Evolutionary conservation across 768 basidiomycete genomes (phyloP).

Genomic region (Tylopilus sp.): DNA sequence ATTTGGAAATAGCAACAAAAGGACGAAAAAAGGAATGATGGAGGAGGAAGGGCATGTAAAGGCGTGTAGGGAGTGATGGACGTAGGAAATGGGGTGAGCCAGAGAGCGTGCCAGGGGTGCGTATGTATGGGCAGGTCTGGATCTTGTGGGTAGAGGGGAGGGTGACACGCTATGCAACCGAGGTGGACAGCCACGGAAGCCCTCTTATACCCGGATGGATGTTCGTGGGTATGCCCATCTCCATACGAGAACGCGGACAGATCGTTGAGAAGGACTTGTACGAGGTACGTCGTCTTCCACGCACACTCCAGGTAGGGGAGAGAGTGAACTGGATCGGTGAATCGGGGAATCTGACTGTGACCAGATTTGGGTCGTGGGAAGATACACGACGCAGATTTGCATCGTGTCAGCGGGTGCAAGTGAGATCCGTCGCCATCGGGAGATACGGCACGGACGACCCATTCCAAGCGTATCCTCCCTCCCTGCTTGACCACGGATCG

Average conservation of each 20-base stretch:
- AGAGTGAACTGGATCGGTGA: slow-evolving; percentile 20
- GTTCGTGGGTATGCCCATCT: not conserved
- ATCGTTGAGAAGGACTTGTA: slow-evolving; percentile 2
- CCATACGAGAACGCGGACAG: slow-evolving; percentile 6
- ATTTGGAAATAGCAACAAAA: slow-evolving; percentile 18
- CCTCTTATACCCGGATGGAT: slow-evolving; percentile 19
- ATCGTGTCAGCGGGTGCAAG: slow-evolving; percentile 30
- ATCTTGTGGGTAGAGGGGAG: slow-evolving; percentile 27
- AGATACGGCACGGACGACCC: slow-evolving; percentile 50
- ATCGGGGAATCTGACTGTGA: slow-evolving; percentile 27
- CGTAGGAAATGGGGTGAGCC: slow-evolving; percentile 23
- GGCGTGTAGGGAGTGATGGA: slow-evolving; percentile 22
- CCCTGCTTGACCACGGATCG: slow-evolving; percentile 7
- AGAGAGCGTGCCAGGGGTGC: slow-evolving; percentile 15
- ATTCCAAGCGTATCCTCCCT: slow-evolving; percentile 8
- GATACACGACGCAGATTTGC: slow-evolving; percentile 29
- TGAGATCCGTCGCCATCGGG: slow-evolving; percentile 63
- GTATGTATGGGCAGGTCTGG: slow-evolving; percentile 15
- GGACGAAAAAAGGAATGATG: slow-evolving; percentile 8
- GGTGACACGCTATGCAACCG: slow-evolving; percentile 9
- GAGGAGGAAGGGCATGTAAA: slow-evolving; percentile 10
- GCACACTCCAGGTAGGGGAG: not conserved
- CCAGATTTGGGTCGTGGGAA: slow-evolving; percentile 26
- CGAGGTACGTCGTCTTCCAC: slow-evolving; percentile 21
- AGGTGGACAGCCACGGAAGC: slow-evolving; percentile 20